Evolutionary conservation across 768 basidiomycete species (phyloP), one percentile per base, ranked within the genome.

Genomic region (Agaricus sinodeliciosus): DNA sequence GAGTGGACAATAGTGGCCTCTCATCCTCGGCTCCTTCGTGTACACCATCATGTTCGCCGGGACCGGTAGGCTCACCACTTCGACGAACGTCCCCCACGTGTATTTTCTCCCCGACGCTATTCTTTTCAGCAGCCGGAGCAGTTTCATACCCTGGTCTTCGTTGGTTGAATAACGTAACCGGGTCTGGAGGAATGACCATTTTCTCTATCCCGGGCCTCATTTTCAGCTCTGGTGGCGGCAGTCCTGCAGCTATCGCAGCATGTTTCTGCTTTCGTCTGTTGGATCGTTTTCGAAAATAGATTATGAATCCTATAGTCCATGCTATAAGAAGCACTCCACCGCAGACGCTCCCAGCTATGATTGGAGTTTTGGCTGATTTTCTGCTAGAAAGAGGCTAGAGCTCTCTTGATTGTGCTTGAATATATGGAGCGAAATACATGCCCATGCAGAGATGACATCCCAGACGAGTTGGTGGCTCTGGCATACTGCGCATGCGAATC

Each of bases 101-200:
- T 39, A 42, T 43, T 42, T 19, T 27, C 39, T 42, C 9, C 13
- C 40, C 41, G 22, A 15, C 3, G 4, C 35, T 15, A 3, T 48
- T 27, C 25, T 9, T n/a, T 11, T 3, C 22, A 1, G 22, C 22
- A 22, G 13, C 6, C 15, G 39, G 45, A 36, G 36, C 50, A 27
- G 31, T 12, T 18, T 7, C 43, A 41, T 54, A 42, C 11, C 79
- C 78, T 2, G 78, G 73, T 51, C 63, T 58, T 18, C 68, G 62
- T 43, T 73, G 69, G 16, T 79, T 79, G 41, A 78, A 66, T n/a
- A 84, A 63, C 27, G 84, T 71, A 37, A 82, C 83, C n/a, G 84
- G 82, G 64, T 85, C 83, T 0, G 82, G 82, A 16, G 82, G 82
- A 16, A 84, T 79, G 47, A 84, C 70, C 50, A 81, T 68, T 43